These are phyloP conservation scores for Lasiodiplodia citricola DNA, from an alignment of 2,329 filamentous ascomycete genomes.

Conservation along the genomic window DNA sequence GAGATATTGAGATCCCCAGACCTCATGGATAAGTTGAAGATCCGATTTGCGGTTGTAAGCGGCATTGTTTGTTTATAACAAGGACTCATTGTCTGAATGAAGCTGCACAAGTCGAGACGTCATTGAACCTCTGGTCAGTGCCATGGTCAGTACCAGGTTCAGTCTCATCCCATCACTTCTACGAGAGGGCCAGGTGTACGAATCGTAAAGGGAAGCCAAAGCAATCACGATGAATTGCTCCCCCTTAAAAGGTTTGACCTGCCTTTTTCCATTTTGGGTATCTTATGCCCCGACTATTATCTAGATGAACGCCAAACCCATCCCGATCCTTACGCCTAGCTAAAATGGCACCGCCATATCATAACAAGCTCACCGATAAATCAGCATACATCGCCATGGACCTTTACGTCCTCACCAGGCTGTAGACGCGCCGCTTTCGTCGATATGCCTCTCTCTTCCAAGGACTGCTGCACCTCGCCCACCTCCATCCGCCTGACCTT, in stretches of 20 bases:
- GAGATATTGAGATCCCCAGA: no score
- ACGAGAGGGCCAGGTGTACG: background rate
- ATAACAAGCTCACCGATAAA: background rate
- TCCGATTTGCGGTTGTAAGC: no score
- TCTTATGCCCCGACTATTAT: background rate
- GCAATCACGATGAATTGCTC: background rate
- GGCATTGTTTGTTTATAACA: no score
- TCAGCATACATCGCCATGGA: background rate
- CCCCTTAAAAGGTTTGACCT: background rate
- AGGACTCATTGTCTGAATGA: background rate
- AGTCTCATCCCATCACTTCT: background rate
- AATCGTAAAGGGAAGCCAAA: background rate
- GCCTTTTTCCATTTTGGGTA: background rate
- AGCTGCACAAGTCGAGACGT: background rate
- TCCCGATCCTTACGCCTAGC: background rate
- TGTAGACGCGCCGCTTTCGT: constrained; percentile 13
- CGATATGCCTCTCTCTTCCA: constrained; percentile 31
- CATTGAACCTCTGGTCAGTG: no score
- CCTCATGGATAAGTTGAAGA: no score
- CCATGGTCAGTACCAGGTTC: no score
- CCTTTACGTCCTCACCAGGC: constrained; percentile 12
- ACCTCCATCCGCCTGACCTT: constrained; percentile 52
- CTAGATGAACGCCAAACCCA: background rate
- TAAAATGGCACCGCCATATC: background rate
- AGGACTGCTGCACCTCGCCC: constrained; percentile 52